These are phyloP conservation scores for Phytophthora aleatoria DNA, from an alignment of 352 stramenopile species.

Conservation along the genomic window DNA sequence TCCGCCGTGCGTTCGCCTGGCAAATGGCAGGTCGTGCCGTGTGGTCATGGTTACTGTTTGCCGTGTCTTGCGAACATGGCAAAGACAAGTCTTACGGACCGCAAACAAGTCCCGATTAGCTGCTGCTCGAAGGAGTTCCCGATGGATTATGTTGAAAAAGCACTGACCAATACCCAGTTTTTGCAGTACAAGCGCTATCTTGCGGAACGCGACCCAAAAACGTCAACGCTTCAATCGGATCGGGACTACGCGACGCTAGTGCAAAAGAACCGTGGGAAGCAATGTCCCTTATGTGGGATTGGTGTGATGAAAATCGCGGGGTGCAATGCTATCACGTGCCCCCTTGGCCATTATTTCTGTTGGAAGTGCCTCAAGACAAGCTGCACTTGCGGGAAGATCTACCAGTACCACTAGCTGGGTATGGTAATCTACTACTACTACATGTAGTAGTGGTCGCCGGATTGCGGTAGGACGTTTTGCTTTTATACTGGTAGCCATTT, in stretches of 20 bases:
- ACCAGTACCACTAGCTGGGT: background rate
- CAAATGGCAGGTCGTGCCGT: conserved; percentile 27
- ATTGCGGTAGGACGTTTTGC: background rate
- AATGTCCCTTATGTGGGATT: conserved; percentile 65
- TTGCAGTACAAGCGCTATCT: conserved; percentile 44
- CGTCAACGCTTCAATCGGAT: conserved; percentile 51
- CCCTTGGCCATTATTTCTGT: conserved; percentile 46
- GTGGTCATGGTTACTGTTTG: conserved; percentile 48
- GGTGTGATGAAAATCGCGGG: conserved; percentile 55
- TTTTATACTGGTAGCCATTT: background rate
- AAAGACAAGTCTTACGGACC: conserved; percentile 35
- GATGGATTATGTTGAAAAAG: conserved; percentile 35
- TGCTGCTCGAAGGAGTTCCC: conserved; percentile 50
- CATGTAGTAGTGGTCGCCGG: too few relatives aligned
- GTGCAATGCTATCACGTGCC: conserved; percentile 52
- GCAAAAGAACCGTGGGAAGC: conserved; percentile 37
- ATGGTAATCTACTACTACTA: background rate
- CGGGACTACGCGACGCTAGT: conserved; percentile 51
- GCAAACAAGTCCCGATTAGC: conserved; percentile 39
- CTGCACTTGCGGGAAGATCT: conserved; percentile 29
- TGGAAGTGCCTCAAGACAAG: conserved; percentile 33
- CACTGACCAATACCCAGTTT: conserved; percentile 19
- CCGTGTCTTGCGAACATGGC: conserved; percentile 44
- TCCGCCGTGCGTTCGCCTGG: background rate
- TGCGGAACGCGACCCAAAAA: conserved; percentile 39